Evolutionary conservation across 2,329 filamentous ascomycete species (phyloP).

Genomic region (Ascochyta clinopodiicola): DNA sequence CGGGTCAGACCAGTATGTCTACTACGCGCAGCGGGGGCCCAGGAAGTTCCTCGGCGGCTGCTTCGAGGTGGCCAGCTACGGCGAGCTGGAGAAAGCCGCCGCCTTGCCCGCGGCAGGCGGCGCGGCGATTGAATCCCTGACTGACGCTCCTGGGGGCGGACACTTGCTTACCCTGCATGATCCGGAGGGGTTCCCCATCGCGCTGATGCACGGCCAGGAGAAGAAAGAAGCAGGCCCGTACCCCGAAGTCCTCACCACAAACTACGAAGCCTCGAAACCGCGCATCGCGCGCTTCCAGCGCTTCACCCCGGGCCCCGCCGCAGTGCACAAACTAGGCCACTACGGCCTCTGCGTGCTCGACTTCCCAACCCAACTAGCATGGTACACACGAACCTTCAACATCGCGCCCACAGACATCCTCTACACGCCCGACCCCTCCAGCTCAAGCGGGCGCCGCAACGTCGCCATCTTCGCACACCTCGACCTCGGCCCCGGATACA

Average conservation of each 20-base stretch:
- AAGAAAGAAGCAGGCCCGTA: slow-evolving; percentile 51
- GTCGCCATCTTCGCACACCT: slow-evolving; percentile 62
- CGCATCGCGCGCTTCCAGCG: slow-evolving; percentile 59
- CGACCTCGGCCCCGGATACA: slow-evolving; percentile 57
- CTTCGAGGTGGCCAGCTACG: slow-evolving; percentile 64
- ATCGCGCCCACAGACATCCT: slow-evolving; percentile 56
- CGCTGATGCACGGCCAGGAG: slow-evolving; percentile 64
- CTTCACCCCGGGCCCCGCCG: slow-evolving; percentile 59
- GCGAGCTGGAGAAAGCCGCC: slow-evolving; percentile 59
- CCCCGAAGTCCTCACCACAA: slow-evolving; percentile 59
- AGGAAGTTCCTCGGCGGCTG: slow-evolving; percentile 64
- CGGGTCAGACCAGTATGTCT: slow-evolving; percentile 65
- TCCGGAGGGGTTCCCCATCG: slow-evolving; percentile 64
- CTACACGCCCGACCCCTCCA: slow-evolving; percentile 35
- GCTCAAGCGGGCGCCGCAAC: slow-evolving; percentile 34
- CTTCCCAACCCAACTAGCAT: slow-evolving; percentile 48
- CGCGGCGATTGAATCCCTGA: slow-evolving; percentile 54
- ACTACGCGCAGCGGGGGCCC: slow-evolving; percentile 60
- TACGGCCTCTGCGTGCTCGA: slow-evolving; percentile 53
- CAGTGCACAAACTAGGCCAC: slow-evolving; percentile 59
- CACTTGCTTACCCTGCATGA: slow-evolving; percentile 54
- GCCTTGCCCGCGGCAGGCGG: slow-evolving; percentile 56
- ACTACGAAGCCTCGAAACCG: slow-evolving; percentile 51
- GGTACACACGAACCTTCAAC: slow-evolving; percentile 58
- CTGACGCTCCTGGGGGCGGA: slow-evolving; percentile 62